Evolutionary conservation across 164 flowering plant genomes (phyloP).

Genomic region (Vitis amurensis): DNA sequence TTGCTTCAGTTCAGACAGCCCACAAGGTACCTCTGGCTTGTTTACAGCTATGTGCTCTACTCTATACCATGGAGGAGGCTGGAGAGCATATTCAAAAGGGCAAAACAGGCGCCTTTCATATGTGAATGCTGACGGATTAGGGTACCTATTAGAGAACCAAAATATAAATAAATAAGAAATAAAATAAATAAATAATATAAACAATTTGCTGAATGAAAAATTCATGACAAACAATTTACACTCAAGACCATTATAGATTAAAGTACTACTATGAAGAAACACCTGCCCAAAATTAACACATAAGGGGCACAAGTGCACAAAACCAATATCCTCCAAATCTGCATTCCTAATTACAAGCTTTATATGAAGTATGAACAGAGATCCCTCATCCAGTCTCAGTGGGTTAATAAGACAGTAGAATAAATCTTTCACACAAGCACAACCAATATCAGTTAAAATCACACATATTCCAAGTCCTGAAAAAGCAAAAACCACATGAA

Average conservation of each 20-base stretch:
- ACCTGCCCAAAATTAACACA: too few relatives aligned
- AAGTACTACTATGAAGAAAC: too few relatives aligned
- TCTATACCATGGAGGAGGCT: constrained; percentile 92
- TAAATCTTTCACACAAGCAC: not conserved
- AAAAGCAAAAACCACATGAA: too few relatives aligned
- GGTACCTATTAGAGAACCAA: constrained; percentile 57
- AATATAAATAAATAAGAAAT: constrained; percentile 4
- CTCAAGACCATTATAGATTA: too few relatives aligned
- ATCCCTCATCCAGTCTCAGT: not conserved
- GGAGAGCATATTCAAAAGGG: constrained; percentile 98
- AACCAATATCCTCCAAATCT: too few relatives aligned
- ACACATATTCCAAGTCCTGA: not conserved
- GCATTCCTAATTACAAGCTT: too few relatives aligned
- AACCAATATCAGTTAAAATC: not conserved
- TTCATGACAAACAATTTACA: not conserved
- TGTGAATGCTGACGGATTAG: constrained; percentile 95
- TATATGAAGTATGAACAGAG: not conserved
- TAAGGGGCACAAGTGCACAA: too few relatives aligned
- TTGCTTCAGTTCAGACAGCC: constrained; percentile 58
- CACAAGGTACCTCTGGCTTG: constrained; percentile 90
- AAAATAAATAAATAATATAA: not conserved
- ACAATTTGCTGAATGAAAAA: not conserved
- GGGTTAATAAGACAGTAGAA: not conserved
- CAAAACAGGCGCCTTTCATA: constrained; percentile 89
- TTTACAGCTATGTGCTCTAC: constrained; percentile 78